phyloP scores from a whole-genome alignment of 2,329 filamentous ascomycete genomes.

The Pseudofabraea citricarpa region DNA sequence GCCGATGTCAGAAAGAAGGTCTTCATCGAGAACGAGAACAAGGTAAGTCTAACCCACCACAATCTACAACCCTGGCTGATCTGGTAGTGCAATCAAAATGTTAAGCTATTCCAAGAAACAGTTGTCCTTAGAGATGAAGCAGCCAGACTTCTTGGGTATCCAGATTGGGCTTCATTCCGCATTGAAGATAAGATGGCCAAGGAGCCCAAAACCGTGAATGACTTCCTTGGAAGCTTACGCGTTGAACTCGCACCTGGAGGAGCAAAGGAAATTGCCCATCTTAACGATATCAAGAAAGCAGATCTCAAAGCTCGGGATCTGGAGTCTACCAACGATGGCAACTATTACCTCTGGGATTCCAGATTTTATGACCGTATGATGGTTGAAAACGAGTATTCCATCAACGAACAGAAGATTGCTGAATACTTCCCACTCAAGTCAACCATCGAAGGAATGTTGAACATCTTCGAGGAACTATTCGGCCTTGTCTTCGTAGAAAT shows the following conservation, averaged over 20 bases:
- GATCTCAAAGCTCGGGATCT: conserved; percentile 57
- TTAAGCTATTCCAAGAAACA: conserved; percentile 68
- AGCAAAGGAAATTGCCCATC: conserved; percentile 61
- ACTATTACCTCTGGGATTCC: conserved; percentile 81
- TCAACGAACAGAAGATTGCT: conserved; percentile 75
- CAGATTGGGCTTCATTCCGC: conserved; percentile 68
- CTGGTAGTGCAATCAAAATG: conserved; percentile 59
- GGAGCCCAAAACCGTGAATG: conserved; percentile 63
- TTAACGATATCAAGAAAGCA: conserved; percentile 70
- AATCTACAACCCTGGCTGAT: conserved; percentile 2
- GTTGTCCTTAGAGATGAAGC: conserved; percentile 73
- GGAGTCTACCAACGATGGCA: conserved; percentile 50
- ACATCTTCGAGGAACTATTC: conserved; percentile 79
- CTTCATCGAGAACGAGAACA: conserved; percentile 75
- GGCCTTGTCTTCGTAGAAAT: conserved; percentile 75
- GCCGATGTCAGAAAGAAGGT: conserved; percentile 64
- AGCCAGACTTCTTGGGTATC: conserved; percentile 71
- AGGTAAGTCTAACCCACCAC: conserved; percentile 38
- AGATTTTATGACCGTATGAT: conserved; percentile 76
- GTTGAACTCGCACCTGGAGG: conserved; percentile 64
- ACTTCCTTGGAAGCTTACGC: conserved; percentile 68
- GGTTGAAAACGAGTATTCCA: conserved; percentile 74
- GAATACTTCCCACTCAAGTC: conserved; percentile 78
- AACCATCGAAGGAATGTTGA: conserved; percentile 72
- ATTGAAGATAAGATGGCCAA: conserved; percentile 88